Percentiles rank a stretch among this genome's conserved stretches.
Conservation (phyloP, 2,329 filamentous ascomycete genomes). For the Neofusicoccum kwambonambiense region DNA sequence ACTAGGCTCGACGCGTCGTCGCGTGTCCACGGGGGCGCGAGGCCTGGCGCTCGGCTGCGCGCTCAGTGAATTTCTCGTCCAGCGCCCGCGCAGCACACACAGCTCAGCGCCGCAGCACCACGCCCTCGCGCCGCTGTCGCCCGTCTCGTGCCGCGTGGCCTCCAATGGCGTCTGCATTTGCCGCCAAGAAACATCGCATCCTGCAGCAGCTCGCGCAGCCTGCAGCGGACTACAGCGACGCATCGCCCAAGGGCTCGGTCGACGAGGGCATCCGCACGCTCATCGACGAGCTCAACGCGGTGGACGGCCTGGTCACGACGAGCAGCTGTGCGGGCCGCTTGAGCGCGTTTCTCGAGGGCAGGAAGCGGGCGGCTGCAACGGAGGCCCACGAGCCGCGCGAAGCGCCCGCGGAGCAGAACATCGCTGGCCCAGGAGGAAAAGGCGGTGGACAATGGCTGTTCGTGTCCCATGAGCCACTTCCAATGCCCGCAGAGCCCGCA, state of each 20-base stretch:
- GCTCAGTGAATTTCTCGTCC: neutral
- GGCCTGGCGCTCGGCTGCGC: neutral
- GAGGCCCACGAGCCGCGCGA: conserved; percentile 22
- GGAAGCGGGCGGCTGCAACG: conserved; percentile 42
- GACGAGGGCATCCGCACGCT: conserved; percentile 75
- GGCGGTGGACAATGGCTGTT: conserved; percentile 84
- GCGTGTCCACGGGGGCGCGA: conserved; percentile 14
- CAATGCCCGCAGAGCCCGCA: conserved; percentile 22
- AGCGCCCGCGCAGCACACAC: neutral
- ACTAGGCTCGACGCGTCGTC: conserved; percentile 13
- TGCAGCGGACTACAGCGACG: conserved; percentile 71
- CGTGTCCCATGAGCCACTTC: conserved; percentile 76
- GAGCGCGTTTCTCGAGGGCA: conserved; percentile 83
- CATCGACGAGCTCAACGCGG: conserved; percentile 73
- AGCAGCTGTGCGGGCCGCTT: conserved; percentile 89
- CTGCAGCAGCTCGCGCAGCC: conserved; percentile 68
- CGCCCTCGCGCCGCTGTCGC: neutral
- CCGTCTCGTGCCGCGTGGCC: neutral
- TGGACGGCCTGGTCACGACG: conserved; percentile 79
- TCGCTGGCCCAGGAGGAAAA: conserved; percentile 74
- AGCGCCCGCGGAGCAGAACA: conserved; percentile 28
- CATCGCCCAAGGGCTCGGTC: conserved; percentile 84
- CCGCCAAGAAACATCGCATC: conserved; percentile 68
- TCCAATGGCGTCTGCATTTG: conserved; percentile 36
- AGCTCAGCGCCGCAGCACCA: neutral